Evolutionary conservation across 2,329 filamentous ascomycete species (phyloP).

Genomic region (Pleoardoris graminearum): DNA sequence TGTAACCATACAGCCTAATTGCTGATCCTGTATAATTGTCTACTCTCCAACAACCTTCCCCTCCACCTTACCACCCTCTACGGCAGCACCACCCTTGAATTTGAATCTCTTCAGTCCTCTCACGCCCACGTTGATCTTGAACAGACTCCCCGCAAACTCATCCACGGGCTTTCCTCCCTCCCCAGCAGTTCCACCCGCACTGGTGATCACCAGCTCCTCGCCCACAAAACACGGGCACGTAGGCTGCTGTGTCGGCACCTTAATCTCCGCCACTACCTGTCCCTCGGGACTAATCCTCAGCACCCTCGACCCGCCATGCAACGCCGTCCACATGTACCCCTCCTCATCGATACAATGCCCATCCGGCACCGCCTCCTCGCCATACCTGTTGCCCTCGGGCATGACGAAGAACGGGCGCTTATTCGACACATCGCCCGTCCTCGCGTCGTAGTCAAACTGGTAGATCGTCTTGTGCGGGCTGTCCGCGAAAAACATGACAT

Average conservation of each 20-base stretch:
- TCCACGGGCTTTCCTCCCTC: conserved; percentile 66
- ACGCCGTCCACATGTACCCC: conserved; percentile 84
- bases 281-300: conserved; percentile 73
- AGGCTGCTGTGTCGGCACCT: conserved; percentile 74
- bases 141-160: conserved; percentile 69
- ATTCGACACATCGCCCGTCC: conserved; percentile 68
- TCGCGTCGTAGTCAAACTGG: conserved; percentile 71
- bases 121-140: conserved; percentile 76
- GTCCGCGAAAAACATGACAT: conserved; percentile 82
- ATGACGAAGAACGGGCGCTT: conserved; percentile 74
- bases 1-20: not conserved
- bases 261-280: conserved; percentile 72
- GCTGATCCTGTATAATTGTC: not conserved
- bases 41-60: conserved; percentile 34
- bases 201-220: conserved; percentile 75
- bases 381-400: conserved; percentile 54
- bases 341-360: conserved; percentile 83
- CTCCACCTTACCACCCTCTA: conserved; percentile 37
- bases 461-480: conserved; percentile 71
- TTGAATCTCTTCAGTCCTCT: conserved; percentile 55
- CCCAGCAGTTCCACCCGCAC: conserved; percentile 54
- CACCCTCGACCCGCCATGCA: conserved; percentile 79
- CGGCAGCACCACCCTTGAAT: conserved; percentile 36
- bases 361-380: conserved; percentile 66
- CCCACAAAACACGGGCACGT: conserved; percentile 83